Conservation (phyloP, 768 basidiomycete genomes). For the Rhizopogon roseolus region DNA sequence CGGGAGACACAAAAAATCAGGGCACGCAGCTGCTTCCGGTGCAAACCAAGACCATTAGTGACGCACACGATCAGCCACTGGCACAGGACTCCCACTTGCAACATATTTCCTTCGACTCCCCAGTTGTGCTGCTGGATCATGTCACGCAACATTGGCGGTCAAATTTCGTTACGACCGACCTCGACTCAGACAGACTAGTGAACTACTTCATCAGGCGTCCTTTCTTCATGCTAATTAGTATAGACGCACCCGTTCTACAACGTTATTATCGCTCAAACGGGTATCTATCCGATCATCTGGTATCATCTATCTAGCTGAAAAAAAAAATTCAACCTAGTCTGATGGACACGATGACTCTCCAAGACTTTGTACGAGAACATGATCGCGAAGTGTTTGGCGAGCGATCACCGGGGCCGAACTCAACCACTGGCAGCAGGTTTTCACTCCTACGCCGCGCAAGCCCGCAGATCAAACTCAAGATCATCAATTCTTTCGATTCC, state of each 20-base stretch:
- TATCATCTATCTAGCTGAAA: not conserved
- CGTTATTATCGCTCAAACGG: slow-evolving; percentile 59
- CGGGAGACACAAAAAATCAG: not conserved
- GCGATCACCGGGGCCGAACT: slow-evolving; percentile 8
- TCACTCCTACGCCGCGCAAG: not conserved
- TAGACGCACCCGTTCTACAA: slow-evolving; percentile 77
- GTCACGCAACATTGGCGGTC: slow-evolving; percentile 79
- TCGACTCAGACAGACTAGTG: slow-evolving; percentile 51
- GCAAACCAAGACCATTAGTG: slow-evolving; percentile 1
- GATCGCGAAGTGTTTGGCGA: slow-evolving; percentile 66
- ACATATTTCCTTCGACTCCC: slow-evolving; percentile 35
- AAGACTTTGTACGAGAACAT: slow-evolving; percentile 70
- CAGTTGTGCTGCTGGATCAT: slow-evolving; percentile 58
- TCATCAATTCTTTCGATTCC: slow-evolving; percentile 61
- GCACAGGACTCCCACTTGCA: slow-evolving; percentile 15
- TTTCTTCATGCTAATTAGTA: slow-evolving; percentile 79
- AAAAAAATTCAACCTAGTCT: not conserved
- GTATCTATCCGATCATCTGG: slow-evolving; percentile 19
- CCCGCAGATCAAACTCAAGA: slow-evolving; percentile 54
- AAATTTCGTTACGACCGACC: slow-evolving; percentile 78
- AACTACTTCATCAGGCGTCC: slow-evolving; percentile 78
- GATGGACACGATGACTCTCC: slow-evolving; percentile 29
- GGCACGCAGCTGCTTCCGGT: not conserved
- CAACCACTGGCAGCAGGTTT: slow-evolving; percentile 11
- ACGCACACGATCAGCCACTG: not conserved